Evolutionary conservation across 2,329 filamentous ascomycete genomes (phyloP).

Genomic region (Zymoseptoria tritici): DNA sequence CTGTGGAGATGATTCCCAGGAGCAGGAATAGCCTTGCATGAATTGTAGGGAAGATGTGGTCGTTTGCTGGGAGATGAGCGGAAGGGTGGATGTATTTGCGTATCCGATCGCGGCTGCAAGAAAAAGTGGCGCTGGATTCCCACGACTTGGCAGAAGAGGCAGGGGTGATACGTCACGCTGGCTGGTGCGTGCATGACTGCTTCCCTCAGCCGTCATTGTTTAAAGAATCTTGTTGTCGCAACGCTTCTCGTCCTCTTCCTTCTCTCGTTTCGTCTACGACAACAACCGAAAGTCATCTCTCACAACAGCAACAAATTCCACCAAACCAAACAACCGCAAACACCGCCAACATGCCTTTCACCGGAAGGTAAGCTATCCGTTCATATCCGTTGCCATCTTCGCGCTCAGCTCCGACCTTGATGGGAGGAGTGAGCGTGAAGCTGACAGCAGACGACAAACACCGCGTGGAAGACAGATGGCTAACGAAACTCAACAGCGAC

Average conservation of each 20-base stretch:
- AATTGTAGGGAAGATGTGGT: not conserved
- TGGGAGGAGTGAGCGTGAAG: not conserved
- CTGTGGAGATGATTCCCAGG: not conserved
- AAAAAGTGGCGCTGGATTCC: not conserved
- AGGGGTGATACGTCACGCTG: not conserved
- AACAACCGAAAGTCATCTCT: not conserved
- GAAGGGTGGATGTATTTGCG: not conserved
- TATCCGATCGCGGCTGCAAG: not conserved
- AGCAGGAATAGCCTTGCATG: not conserved
- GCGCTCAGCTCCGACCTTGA: not conserved
- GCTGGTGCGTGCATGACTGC: not conserved
- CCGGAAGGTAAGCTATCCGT: slow-evolving; percentile 43
- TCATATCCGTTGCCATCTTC: not conserved
- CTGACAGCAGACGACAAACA: slow-evolving; percentile 2
- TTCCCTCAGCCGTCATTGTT: not conserved
- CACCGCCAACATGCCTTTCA: slow-evolving; percentile 47
- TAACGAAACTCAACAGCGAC: slow-evolving; percentile 45
- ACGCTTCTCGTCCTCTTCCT: not conserved
- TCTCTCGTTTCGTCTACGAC: not conserved
- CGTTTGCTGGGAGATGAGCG: not conserved
- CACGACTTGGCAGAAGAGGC: not conserved
- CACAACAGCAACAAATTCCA: not conserved
- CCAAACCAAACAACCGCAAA: not conserved
- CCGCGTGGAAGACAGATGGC: not conserved
- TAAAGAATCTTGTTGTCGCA: not conserved